Percentiles rank a stretch among this genome's conserved stretches.
Conservation (phyloP, 306 rosid species). For the Citrullus mucosospermus region DNA sequence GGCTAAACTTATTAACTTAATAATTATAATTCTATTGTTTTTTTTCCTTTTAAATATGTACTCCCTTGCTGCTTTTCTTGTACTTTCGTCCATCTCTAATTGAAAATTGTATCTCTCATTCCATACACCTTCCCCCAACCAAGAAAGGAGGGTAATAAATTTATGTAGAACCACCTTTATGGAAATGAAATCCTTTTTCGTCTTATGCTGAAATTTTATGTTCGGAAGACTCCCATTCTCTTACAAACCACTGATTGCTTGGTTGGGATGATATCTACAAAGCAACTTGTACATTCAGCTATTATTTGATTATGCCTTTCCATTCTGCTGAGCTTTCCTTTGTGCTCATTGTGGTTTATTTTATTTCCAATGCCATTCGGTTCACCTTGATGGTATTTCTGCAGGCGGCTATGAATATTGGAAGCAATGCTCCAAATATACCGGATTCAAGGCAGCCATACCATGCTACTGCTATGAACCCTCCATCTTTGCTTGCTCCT, state of each 20-base stretch:
- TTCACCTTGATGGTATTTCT: conserved; percentile 17
- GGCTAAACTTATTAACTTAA: background rate
- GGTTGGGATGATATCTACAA: background rate
- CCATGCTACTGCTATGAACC: conserved; percentile 27
- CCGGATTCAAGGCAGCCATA: conserved; percentile 26
- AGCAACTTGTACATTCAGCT: background rate
- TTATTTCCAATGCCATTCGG: background rate
- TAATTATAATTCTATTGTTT: background rate
- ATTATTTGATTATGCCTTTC: background rate
- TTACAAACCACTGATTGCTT: background rate
- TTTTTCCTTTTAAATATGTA: background rate
- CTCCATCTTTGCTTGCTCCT: conserved; percentile 32
- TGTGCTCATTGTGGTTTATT: background rate
- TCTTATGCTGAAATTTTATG: background rate
- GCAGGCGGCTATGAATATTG: conserved; percentile 53
- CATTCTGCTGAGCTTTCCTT: conserved; percentile 5
- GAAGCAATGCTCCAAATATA: conserved; percentile 16
- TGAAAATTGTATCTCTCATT: background rate
- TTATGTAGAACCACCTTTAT: background rate
- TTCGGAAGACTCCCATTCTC: background rate
- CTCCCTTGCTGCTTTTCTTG: background rate
- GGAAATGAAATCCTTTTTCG: background rate
- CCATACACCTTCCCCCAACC: background rate
- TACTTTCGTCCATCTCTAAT: background rate
- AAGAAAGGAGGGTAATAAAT: background rate